Evolutionary conservation across 2,329 filamentous ascomycete species (phyloP).

Genomic region (Diaporthe sp.): DNA sequence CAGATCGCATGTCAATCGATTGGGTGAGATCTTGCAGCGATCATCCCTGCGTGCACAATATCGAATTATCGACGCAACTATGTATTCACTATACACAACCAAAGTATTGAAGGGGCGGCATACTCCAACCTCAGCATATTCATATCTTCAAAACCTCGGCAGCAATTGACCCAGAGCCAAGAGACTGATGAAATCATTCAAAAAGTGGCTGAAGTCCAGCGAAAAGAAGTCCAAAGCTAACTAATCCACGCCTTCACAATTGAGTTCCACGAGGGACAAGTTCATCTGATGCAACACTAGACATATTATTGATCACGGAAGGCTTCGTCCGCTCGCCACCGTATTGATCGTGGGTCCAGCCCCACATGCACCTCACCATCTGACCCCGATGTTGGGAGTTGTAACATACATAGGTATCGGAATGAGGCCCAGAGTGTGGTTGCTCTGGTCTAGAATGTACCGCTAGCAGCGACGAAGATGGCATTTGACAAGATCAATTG

Average conservation of each 20-base stretch:
- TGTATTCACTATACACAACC: neutral
- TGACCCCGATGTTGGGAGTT: neutral
- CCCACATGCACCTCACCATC: neutral
- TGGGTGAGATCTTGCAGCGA: neutral
- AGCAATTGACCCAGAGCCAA: neutral
- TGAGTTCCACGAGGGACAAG: neutral
- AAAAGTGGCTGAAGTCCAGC: neutral
- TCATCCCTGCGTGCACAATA: neutral
- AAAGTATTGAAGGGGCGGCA: neutral
- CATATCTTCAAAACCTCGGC: neutral
- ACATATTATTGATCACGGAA: neutral
- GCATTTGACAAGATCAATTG: neutral
- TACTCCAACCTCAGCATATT: neutral
- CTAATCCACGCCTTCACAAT: neutral
- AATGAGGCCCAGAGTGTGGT: neutral
- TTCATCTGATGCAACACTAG: neutral
- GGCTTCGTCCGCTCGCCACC: neutral
- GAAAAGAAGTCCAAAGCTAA: neutral
- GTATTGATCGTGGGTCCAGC: neutral
- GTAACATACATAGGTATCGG: neutral
- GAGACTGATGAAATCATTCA: neutral
- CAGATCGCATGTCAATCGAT: neutral
- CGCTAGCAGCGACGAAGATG: neutral
- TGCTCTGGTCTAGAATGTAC: neutral
- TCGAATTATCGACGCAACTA: neutral